Evolutionary conservation across 305 asterid genomes (phyloP), one percentile per base, ranked within the genome.

Genomic region (Fraxinus floribunda): DNA sequence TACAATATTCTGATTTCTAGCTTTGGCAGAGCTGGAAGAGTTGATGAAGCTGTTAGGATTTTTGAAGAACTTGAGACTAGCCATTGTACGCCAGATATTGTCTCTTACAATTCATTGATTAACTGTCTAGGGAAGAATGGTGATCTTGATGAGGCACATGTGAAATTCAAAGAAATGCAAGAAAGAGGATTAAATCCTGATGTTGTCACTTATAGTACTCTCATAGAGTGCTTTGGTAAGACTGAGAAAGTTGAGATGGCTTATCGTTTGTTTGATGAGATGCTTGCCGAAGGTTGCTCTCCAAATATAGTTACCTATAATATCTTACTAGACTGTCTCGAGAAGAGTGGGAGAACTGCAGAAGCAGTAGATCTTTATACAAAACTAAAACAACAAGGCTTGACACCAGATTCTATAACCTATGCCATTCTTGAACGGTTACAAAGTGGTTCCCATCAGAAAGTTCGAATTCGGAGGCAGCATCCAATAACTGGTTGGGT

Each of bases 221-320:
- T 96, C 35, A 96, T 96, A 9, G 99, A 96, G 84, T 93, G 99
- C 83, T 96, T 96, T 90, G 99, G 98, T 3, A 96, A 94, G 91
- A 88, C 91, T 0, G 95, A 92, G 84, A 94, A 88, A 86, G 95
- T 96, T 55, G 99, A 93, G 79, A 96, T 90, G 97, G 97, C 98
- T 7, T 88, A 89, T 83, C 85, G 90, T 66, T 80, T 96, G 92
- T 94, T 94, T 41, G 88, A 91, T 46, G 94, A 93, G 85, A 96
- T 96, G 99, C 88, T 96, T 29, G 92, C 86, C 15, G 94, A 88
- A 79, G 98, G 99, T 11, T 96, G 99, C 81, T 88, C 83, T 76
- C 99, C 99, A 35, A 94, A 96, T 78, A 91, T 96, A 52, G 93
- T 96, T 57, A 96, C 99, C 6, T 96, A 92, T 87, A 96, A 96